These are phyloP conservation scores for Calonectria crousiana DNA, from an alignment of 2,329 filamentous ascomycete genomes.

Conservation along the genomic window DNA sequence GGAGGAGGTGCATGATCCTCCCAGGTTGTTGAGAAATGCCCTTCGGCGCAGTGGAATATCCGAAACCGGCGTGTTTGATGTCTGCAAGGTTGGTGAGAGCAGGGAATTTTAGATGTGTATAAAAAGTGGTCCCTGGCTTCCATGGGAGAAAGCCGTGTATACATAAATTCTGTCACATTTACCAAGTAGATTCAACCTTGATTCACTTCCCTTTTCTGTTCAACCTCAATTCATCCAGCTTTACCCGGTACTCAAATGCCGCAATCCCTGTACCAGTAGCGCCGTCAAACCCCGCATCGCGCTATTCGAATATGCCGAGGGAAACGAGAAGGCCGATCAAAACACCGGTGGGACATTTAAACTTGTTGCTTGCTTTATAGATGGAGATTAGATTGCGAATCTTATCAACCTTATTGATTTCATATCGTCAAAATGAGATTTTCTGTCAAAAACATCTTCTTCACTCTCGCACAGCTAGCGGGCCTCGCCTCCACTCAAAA, in stretches of 20 bases:
- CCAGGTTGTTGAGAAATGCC: background rate
- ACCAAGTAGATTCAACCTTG: background rate
- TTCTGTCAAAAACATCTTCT: background rate
- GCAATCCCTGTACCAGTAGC: background rate
- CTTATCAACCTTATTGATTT: background rate
- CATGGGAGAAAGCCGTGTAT: background rate
- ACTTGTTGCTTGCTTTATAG: too few species aligned
- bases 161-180: background rate
- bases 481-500: constrained; percentile 17
- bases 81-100: background rate
- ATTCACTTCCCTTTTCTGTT: background rate
- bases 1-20: background rate
- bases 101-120: background rate
- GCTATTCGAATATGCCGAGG: background rate
- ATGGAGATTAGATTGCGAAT: background rate
- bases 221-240: background rate
- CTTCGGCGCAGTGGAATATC: background rate
- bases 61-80: background rate
- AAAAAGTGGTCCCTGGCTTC: background rate
- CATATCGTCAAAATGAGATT: background rate
- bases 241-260: background rate
- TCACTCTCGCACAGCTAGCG: background rate
- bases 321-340: background rate
- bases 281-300: background rate
- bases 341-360: background rate